phyloP scores from a whole-genome alignment of 2,329 filamentous ascomycete species.

The Colletotrichum incanum region DNA sequence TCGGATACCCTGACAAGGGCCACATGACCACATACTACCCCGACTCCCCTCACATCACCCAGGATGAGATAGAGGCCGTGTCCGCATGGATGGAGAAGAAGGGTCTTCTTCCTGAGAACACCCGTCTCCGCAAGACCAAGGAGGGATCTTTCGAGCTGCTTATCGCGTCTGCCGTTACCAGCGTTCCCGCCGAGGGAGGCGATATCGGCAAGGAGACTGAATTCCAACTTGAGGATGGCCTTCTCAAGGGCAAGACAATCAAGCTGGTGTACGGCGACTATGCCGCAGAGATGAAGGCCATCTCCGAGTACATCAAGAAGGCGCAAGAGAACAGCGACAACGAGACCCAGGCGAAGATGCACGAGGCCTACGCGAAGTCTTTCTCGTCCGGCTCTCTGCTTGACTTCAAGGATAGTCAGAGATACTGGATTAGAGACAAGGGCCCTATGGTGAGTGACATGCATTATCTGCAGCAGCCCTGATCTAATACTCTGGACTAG shows the following conservation, averaged over 20 bases:
- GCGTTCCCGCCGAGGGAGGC: constrained; percentile 73
- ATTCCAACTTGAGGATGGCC: constrained; percentile 73
- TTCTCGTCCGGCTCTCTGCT: constrained; percentile 83
- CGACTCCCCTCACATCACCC: constrained; percentile 80
- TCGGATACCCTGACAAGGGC: constrained; percentile 82
- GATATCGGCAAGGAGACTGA: constrained; percentile 78
- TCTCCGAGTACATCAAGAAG: constrained; percentile 77
- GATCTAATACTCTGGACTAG: constrained; percentile 51
- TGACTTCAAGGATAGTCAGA: constrained; percentile 85
- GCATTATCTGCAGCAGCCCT: not conserved
- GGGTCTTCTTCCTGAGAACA: constrained; percentile 82
- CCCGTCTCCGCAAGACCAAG: constrained; percentile 77
- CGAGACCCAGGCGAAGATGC: constrained; percentile 81
- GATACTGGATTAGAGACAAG: constrained; percentile 87
- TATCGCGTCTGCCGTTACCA: constrained; percentile 78
- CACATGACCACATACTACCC: constrained; percentile 90
- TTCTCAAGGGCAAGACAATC: constrained; percentile 77
- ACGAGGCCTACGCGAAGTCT: constrained; percentile 80
- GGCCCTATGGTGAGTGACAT: constrained; percentile 86
- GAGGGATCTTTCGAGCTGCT: constrained; percentile 79
- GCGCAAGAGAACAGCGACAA: constrained; percentile 81
- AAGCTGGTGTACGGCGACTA: constrained; percentile 84
- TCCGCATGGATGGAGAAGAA: constrained; percentile 82
- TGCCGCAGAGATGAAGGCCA: constrained; percentile 78
- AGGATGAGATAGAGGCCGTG: constrained; percentile 81